Evolutionary conservation across 169 alveolate species (phyloP).

Genomic region (Cryptosporidium canis): DNA sequence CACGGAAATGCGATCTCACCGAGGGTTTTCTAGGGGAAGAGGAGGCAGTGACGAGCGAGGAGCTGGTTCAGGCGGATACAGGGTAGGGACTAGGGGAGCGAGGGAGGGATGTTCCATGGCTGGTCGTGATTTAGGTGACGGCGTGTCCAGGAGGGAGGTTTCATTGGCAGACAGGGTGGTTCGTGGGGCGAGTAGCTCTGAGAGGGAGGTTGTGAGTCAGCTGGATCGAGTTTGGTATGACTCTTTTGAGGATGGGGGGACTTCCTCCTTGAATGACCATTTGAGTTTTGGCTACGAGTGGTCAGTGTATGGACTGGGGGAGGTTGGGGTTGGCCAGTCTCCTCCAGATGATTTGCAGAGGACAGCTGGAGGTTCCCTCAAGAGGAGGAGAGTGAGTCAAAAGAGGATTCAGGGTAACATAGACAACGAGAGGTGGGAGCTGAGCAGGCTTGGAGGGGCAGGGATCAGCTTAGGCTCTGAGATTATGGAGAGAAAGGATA

Average conservation of each 20-base stretch:
- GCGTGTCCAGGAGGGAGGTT: not conserved
- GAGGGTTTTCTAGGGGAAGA: too few relatives aligned
- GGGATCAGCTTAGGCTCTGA: conserved; percentile 85
- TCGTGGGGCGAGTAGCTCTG: not conserved
- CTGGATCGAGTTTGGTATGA: conserved; percentile 56
- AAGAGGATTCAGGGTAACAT: conserved; percentile 86
- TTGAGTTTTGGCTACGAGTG: not conserved
- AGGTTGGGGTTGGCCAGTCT: not conserved
- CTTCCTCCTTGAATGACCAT: conserved; percentile 17
- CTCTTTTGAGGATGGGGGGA: conserved; percentile 21
- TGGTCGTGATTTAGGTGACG: too few relatives aligned
- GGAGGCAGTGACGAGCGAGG: too few relatives aligned
- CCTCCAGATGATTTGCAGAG: not conserved
- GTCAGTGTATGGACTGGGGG: not conserved
- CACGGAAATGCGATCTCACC: too few relatives aligned
- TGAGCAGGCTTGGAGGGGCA: conserved; percentile 91
- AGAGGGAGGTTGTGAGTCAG: not conserved
- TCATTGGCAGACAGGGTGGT: not conserved
- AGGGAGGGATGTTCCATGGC: too few relatives aligned
- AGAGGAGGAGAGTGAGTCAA: conserved; percentile 45
- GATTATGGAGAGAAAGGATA: conserved; percentile 78
- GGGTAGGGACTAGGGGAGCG: too few relatives aligned
- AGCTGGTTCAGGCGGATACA: too few relatives aligned
- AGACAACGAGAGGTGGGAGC: conserved; percentile 97
- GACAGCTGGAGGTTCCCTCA: not conserved